Conservation (phyloP, 1,139 yeast genomes). For the Taphrina wiesneri region DNA sequence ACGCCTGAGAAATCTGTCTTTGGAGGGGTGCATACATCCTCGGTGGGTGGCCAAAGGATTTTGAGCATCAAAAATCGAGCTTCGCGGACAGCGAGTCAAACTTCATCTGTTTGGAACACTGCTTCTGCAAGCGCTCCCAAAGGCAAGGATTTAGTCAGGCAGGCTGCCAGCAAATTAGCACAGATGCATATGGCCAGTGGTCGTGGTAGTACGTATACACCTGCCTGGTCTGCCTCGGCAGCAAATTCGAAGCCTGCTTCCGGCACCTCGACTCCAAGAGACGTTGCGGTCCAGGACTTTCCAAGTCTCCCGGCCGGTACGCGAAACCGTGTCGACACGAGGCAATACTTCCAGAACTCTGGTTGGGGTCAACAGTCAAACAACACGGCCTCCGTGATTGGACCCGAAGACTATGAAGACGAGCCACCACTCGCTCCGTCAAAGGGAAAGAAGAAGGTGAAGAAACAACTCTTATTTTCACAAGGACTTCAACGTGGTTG, state of each 20-base stretch:
- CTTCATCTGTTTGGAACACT: slow-evolving; percentile 36
- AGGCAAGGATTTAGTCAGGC: not conserved
- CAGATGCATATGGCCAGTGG: slow-evolving; percentile 11
- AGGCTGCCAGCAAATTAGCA: slow-evolving; percentile 1
- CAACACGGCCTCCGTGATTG: not conserved
- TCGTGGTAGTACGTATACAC: slow-evolving; percentile 16
- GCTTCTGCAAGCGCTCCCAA: slow-evolving; percentile 16
- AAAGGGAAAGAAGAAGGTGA: slow-evolving; percentile 31
- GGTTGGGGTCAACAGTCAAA: slow-evolving; percentile 4
- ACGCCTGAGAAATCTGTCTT: slow-evolving; percentile 6
- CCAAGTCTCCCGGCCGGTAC: slow-evolving; percentile 24
- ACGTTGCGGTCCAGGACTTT: not conserved
- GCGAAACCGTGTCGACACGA: slow-evolving; percentile 5
- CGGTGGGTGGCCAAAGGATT: slow-evolving; percentile 30
- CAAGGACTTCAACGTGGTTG: slow-evolving; percentile 31
- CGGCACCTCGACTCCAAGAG: slow-evolving; percentile 23
- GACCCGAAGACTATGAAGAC: slow-evolving; percentile 20
- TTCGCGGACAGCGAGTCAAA: slow-evolving; percentile 26
- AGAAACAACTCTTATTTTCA: slow-evolving; percentile 30
- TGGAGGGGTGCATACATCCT: not conserved
- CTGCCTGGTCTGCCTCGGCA: slow-evolving; percentile 33
- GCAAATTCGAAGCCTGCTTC: slow-evolving; percentile 19
- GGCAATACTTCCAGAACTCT: slow-evolving; percentile 13
- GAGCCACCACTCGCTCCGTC: not conserved
- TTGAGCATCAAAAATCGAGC: slow-evolving; percentile 33